Evolutionary conservation across 495 filamentous ascomycete species (phyloP).

Genomic region (Penicillium macrosclerotiorum): DNA sequence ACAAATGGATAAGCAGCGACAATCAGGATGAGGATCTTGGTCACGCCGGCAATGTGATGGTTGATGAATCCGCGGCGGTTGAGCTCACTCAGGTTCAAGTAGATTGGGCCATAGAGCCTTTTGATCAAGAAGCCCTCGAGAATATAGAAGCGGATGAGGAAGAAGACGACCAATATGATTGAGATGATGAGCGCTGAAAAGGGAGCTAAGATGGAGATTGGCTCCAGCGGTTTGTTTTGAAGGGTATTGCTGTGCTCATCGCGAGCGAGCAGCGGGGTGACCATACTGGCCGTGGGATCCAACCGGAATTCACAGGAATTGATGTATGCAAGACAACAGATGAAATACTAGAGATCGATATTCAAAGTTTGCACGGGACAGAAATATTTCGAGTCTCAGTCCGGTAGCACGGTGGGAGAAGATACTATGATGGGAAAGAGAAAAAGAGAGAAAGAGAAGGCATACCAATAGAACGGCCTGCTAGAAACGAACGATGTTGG

Average conservation of each 20-base stretch:
- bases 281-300: neutral
- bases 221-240: conserved; percentile 1
- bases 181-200: conserved; percentile 45
- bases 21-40: conserved; percentile 43
- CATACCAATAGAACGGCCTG: too few species aligned
- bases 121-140: conserved; percentile 42
- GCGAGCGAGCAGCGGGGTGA: neutral
- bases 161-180: conserved; percentile 41
- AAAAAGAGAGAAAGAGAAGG: neutral
- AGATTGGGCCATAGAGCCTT: conserved; percentile 35
- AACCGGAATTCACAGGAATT: neutral
- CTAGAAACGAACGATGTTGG: too few species aligned
- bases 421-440: too few species aligned
- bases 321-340: neutral
- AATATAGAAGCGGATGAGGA: conserved; percentile 42
- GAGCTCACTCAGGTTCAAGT: conserved; percentile 32
- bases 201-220: conserved; percentile 41
- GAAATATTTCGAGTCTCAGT: too few species aligned
- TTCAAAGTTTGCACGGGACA: neutral
- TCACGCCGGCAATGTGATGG: conserved; percentile 47
- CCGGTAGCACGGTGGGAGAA: too few species aligned
- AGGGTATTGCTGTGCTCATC: neutral
- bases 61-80: conserved; percentile 48
- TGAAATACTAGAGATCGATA: neutral
- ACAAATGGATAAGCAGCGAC: conserved; percentile 47